Percentiles rank a stretch among this genome's conserved stretches.
These are phyloP conservation scores for Diaporthe ilicicola DNA, from an alignment of 2,329 filamentous ascomycete genomes.

Conservation along the genomic window DNA sequence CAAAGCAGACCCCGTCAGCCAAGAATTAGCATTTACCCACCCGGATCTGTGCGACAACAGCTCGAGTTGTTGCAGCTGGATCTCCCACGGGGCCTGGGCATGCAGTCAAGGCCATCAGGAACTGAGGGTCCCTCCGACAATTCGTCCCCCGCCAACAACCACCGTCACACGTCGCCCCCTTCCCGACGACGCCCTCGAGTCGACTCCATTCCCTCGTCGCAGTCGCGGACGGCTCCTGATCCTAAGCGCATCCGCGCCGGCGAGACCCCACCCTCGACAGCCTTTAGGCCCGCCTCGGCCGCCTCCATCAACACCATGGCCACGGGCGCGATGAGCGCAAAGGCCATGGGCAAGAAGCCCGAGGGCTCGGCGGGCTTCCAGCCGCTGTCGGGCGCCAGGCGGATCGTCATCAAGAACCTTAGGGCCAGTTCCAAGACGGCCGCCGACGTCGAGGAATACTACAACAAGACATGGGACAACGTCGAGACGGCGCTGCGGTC, in stretches of 20 bases:
- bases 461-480: slow-evolving; percentile 77
- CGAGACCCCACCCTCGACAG: neutral
- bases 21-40: slow-evolving; percentile 1
- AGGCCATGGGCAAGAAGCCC: slow-evolving; percentile 47
- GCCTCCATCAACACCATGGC: slow-evolving; percentile 26
- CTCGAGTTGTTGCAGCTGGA: slow-evolving; percentile 30
- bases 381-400: slow-evolving; percentile 80
- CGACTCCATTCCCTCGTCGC: slow-evolving; percentile 39
- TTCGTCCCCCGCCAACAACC: slow-evolving; percentile 16
- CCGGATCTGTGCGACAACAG: slow-evolving; percentile 25
- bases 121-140: slow-evolving; percentile 21
- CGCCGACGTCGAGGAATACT: slow-evolving; percentile 78
- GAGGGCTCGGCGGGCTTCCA: slow-evolving; percentile 64
- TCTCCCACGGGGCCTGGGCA: slow-evolving; percentile 29
- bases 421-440: slow-evolving; percentile 64
- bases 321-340: slow-evolving; percentile 40
- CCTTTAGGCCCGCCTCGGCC: slow-evolving; percentile 13
- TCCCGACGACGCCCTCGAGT: slow-evolving; percentile 40
- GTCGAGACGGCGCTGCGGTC: slow-evolving; percentile 76
- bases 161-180: slow-evolving; percentile 28
- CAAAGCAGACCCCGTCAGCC: neutral
- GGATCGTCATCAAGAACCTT: slow-evolving; percentile 93
- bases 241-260: slow-evolving; percentile 42
- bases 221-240: slow-evolving; percentile 35
- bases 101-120: slow-evolving; percentile 30